phyloP scores from a whole-genome alignment of 225 moss, liverwort and hornwort species.

The Straminergon stramineum region DNA sequence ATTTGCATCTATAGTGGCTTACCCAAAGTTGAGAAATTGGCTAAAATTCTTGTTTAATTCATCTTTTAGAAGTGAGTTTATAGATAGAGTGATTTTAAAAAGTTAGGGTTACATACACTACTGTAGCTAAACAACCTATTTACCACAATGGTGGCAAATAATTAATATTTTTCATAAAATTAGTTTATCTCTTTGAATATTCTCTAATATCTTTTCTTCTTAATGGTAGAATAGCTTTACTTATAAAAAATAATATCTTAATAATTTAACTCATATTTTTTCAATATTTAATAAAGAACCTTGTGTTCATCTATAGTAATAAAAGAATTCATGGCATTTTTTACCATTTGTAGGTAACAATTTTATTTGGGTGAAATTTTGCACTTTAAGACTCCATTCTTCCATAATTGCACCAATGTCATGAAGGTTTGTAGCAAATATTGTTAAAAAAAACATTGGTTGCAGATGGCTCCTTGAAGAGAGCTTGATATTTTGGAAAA shows the following conservation, averaged over 20 bases:
- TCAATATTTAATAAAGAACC: background rate
- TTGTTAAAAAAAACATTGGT: too few relatives aligned
- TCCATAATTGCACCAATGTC: too few relatives aligned
- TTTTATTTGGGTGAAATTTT: too few relatives aligned
- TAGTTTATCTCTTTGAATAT: background rate
- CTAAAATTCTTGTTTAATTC: accelerated
- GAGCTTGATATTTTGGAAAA: background rate
- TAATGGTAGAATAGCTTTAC: too few relatives aligned
- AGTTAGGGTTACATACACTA: background rate
- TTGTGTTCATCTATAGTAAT: accelerated
- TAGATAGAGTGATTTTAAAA: background rate
- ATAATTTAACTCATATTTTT: background rate
- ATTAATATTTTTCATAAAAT: background rate
- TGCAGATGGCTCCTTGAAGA: background rate
- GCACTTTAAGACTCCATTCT: too few relatives aligned
- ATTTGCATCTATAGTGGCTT: accelerated
- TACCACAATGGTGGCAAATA: accelerated
- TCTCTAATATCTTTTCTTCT: accelerated
- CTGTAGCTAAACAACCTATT: background rate
- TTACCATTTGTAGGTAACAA: background rate
- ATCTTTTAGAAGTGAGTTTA: background rate
- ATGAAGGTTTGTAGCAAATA: too few relatives aligned
- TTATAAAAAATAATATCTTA: background rate
- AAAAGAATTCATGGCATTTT: accelerated
- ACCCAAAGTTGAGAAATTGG: accelerated